phyloP scores from a whole-genome alignment of 2,329 filamentous ascomycete genomes.

The Phyllosticta ampelicida region DNA sequence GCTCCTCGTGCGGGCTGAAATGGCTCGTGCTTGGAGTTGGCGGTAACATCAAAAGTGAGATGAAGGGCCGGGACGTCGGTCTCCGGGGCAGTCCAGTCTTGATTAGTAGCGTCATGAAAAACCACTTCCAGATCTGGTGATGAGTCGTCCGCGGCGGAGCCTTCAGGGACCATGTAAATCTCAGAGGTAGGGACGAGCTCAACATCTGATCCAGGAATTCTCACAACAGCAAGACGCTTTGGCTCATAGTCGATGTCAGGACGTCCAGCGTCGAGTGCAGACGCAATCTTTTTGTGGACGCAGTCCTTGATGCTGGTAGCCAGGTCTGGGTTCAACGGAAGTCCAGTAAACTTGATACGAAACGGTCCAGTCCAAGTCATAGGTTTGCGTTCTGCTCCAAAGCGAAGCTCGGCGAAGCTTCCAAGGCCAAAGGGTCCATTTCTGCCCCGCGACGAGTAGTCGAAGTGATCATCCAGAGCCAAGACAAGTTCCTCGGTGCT shows the following conservation, averaged over 20 bases:
- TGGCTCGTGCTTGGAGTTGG: neutral
- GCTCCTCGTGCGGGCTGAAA: neutral
- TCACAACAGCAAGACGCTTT: neutral
- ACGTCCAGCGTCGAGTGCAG: neutral
- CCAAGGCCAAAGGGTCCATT: neutral
- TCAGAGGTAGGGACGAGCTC: neutral
- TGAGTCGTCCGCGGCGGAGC: neutral
- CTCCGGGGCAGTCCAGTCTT: neutral
- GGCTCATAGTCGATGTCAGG: neutral
- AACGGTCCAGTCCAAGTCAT: conserved; percentile 3
- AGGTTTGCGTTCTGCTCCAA: neutral
- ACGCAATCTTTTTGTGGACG: conserved; percentile 1
- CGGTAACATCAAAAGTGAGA: neutral
- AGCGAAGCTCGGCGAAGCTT: neutral
- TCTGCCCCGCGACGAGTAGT: neutral
- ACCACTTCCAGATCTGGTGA: neutral
- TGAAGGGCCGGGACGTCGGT: neutral
- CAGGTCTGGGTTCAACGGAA: neutral
- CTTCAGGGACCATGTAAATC: neutral
- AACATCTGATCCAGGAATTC: neutral
- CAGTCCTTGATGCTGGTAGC: neutral
- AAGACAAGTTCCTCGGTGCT: neutral
- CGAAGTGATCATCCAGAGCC: neutral
- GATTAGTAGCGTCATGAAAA: neutral
- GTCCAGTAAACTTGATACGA: conserved; percentile 4